Conservation (phyloP, 305 asterid genomes). For the Fraxinus xanthoxyloides region DNA sequence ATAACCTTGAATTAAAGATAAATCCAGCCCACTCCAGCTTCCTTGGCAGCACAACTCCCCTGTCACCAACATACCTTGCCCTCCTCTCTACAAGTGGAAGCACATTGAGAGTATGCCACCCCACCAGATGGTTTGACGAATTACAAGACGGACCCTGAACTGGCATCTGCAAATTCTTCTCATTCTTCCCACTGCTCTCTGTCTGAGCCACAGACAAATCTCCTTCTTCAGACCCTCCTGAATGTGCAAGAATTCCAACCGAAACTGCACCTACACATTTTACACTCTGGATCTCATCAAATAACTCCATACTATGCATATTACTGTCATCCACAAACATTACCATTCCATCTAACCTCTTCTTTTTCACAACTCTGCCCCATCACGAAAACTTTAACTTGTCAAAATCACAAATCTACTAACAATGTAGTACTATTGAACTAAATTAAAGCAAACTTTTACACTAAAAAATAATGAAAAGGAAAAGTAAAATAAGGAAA, state of each 20-base stretch:
- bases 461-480: not conserved
- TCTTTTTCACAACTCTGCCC: constrained; percentile 66
- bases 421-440: not conserved
- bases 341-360: constrained; percentile 75
- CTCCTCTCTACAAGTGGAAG: constrained; percentile 47
- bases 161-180: constrained; percentile 42
- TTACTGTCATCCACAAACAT: constrained; percentile 93
- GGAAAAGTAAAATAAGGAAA: not conserved
- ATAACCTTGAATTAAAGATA: constrained; percentile 70
- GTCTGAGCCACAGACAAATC: constrained; percentile 32
- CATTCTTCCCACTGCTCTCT: constrained; percentile 38
- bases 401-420: not conserved
- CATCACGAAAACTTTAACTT: constrained; percentile 13
- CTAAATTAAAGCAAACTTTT: not conserved
- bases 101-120: constrained; percentile 75
- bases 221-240: constrained; percentile 47
- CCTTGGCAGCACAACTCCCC: constrained; percentile 77
- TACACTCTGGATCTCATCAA: constrained; percentile 88
- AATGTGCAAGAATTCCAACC: constrained; percentile 73
- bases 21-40: constrained; percentile 94
- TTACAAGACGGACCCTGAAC: constrained; percentile 92
- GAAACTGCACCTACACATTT: constrained; percentile 86
- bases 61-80: constrained; percentile 77
- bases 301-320: constrained; percentile 82
- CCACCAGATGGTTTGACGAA: constrained; percentile 66